Conservation (phyloP, 1,284 basidiomycete genomes). For the Papiliotrema terrestris region DNA sequence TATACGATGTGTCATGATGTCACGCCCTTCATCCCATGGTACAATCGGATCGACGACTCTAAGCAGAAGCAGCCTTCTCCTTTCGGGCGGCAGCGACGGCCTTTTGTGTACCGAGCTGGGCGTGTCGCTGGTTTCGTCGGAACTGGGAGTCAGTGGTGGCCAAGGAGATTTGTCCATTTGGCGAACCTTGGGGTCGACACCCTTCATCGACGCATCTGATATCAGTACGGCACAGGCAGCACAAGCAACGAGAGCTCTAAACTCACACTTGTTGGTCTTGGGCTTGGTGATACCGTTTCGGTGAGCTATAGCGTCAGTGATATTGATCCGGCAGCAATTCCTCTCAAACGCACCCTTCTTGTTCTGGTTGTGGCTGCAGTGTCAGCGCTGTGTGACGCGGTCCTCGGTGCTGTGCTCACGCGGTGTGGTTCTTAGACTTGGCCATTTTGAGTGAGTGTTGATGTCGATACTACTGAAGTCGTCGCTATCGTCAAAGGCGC, state of each 20-base stretch:
- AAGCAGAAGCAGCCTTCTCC: constrained; percentile 29
- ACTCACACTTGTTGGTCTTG: constrained; percentile 59
- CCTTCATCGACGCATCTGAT: constrained; percentile 72
- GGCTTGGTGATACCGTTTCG: constrained; percentile 92
- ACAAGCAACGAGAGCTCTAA: too few relatives aligned
- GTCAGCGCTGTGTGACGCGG: constrained; percentile 7
- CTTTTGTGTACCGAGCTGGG: constrained; percentile 49
- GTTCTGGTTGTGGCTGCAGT: constrained; percentile 79
- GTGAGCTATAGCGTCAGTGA: constrained; percentile 56
- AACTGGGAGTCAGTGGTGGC: constrained; percentile 31
- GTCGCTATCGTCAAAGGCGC: background rate
- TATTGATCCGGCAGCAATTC: constrained; percentile 4
- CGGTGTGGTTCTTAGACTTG: constrained; percentile 59
- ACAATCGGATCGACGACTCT: constrained; percentile 4
- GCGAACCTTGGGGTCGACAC: constrained; percentile 59
- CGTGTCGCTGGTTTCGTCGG: constrained; percentile 51
- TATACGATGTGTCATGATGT: background rate
- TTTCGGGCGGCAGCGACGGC: constrained; percentile 37
- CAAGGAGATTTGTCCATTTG: background rate
- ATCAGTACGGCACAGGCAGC: background rate
- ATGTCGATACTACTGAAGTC: background rate
- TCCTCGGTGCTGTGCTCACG: constrained; percentile 27
- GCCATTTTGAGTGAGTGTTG: constrained; percentile 48
- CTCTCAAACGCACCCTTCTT: constrained; percentile 45
- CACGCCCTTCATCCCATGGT: constrained; percentile 10